Evolutionary conservation across 2,329 filamentous ascomycete genomes (phyloP).

Genomic region (Lachnum nothofagi): DNA sequence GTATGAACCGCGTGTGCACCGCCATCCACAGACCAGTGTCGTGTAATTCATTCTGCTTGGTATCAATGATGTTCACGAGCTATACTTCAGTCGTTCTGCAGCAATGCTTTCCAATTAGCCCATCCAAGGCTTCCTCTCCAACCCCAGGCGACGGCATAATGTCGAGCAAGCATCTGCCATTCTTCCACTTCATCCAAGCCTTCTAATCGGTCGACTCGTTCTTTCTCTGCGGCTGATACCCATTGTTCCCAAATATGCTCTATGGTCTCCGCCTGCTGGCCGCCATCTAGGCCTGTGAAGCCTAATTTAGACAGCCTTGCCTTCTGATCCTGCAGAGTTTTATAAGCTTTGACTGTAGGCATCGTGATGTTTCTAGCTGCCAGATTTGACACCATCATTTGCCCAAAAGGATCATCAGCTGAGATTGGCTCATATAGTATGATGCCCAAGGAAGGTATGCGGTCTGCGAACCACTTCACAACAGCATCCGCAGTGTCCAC

Average conservation of each 20-base stretch:
- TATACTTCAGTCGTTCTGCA: neutral
- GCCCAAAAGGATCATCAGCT: constrained; percentile 79
- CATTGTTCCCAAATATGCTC: constrained; percentile 72
- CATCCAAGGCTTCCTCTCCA: constrained; percentile 45
- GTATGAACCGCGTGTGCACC: too few species aligned
- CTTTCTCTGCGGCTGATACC: constrained; percentile 66
- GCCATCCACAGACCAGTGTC: too few species aligned
- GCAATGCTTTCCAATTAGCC: constrained; percentile 13
- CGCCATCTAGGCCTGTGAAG: constrained; percentile 44
- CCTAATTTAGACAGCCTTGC: constrained; percentile 61
- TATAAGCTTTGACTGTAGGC: constrained; percentile 73
- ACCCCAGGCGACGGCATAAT: constrained; percentile 89
- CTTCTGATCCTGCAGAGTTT: constrained; percentile 62
- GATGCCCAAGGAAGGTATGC: constrained; percentile 48
- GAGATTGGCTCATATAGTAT: constrained; percentile 86
- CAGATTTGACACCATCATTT: constrained; percentile 88
- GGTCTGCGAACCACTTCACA: constrained; percentile 57
- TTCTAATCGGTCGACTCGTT: constrained; percentile 72
- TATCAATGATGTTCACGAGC: neutral
- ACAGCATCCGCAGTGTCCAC: constrained; percentile 58
- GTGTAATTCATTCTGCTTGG: neutral
- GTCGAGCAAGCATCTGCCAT: constrained; percentile 77
- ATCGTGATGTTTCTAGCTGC: constrained; percentile 75
- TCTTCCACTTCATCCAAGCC: constrained; percentile 95
- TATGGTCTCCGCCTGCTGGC: constrained; percentile 54